Percentiles rank a stretch among this genome's conserved stretches.
phyloP scores from a whole-genome alignment of 2,329 filamentous ascomycete genomes.

The Blastomyces parvus region DNA sequence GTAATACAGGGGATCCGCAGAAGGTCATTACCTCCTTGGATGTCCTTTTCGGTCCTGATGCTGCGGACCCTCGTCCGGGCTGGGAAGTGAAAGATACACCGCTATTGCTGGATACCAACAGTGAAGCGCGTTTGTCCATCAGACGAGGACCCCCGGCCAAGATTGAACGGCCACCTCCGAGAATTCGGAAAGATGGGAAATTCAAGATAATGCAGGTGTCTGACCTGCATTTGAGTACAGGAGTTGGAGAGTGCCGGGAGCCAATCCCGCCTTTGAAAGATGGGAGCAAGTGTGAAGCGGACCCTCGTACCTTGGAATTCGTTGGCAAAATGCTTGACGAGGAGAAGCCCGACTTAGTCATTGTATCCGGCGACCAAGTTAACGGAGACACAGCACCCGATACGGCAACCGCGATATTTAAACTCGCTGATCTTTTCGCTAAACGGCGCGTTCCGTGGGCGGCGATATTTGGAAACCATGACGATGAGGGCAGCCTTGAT shows the following conservation, averaged over 20 bases:
- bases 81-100: constrained; percentile 73
- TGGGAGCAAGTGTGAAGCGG: constrained; percentile 71
- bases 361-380: constrained; percentile 87
- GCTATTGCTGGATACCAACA: constrained; percentile 54
- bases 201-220: constrained; percentile 97
- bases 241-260: constrained; percentile 74
- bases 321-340: constrained; percentile 74
- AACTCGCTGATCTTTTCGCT: constrained; percentile 75
- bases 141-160: constrained; percentile 60
- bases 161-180: constrained; percentile 58
- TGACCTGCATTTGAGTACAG: constrained; percentile 90
- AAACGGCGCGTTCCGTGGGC: constrained; percentile 86
- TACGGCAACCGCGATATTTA: constrained; percentile 87
- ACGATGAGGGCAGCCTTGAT: constrained; percentile 77
- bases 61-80: constrained; percentile 74
- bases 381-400: constrained; percentile 91
- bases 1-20: constrained; percentile 64
- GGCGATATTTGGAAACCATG: constrained; percentile 94
- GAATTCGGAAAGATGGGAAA: constrained; percentile 77
- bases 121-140: constrained; percentile 66
- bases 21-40: constrained; percentile 71
- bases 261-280: constrained; percentile 65
- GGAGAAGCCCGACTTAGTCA: constrained; percentile 85
- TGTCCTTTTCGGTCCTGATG: constrained; percentile 81
- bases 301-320: constrained; percentile 85